Base-by-base conservation (phyloP, 148 eudicot genomes). In the Beta vulgaris region DNA sequence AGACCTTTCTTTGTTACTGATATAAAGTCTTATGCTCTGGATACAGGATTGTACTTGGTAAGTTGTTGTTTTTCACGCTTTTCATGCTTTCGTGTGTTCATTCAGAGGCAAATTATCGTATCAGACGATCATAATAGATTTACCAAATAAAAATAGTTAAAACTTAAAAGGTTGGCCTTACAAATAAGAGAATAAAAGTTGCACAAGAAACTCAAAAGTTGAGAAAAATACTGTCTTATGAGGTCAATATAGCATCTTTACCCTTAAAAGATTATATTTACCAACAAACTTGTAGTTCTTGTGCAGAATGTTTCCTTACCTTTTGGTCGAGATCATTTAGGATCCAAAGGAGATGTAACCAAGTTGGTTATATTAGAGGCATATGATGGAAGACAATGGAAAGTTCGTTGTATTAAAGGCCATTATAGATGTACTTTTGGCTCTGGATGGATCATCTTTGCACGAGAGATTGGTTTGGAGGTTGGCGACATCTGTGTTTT, bases 401-500 rank as follows among this genome's bases (percentile, higher is more conserved):
- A 39, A 35, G 82, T 85, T 26, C 70, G 42, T 32, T 83, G 82
- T 76, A 44, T 54, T 15, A 63, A 58, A 53, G 19, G 14, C 0
- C 67, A 61, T 35, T 23, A 15, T 25, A 18, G 6, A 11, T 11
- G 71, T 29, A 23, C 1, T 10, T 68, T 87, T 46, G 75, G 85
- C 51, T 36, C 62, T 54, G 87, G 90, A 11, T 87, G 88, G 88
- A 78, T 59, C 10, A 63, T 23, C 6, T 87, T 87, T 83, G 90
- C 83, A 3, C 64, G 73, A 6, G 79, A 69, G 9, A 74, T 66
- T 34, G 66, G 72, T 34, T 60, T 85, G 62, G 77, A 77, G 61
- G 79, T 72, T 2, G 90, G 87, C 65, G 88, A 87, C 74, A 78
- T 77, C 57, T 85, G 90, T 78, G 81, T 83, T 48, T 85, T 85